A percentile compares a stretch with the other conserved stretches of the same genome.
phyloP scores from a whole-genome alignment of 148 eudicot genomes.

The Rhododendron henanense region DNA sequence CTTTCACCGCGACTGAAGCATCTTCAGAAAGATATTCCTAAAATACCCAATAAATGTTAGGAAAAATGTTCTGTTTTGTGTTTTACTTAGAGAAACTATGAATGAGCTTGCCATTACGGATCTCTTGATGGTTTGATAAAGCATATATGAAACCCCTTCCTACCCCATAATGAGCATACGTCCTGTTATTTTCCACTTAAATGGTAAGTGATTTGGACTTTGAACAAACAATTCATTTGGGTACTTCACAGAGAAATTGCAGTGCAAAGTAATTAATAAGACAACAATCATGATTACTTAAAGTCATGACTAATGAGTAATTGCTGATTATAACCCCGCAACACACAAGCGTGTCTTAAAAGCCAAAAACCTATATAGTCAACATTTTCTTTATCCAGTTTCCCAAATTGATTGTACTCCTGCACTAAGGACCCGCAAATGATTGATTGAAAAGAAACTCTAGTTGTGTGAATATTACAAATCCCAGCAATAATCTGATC shows the following conservation, averaged over 20 bases:
- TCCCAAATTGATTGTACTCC: background rate
- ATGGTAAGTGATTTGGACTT: background rate
- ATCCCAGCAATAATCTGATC: background rate
- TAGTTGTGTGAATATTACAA: background rate
- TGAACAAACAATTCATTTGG: background rate
- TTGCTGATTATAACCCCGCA: background rate
- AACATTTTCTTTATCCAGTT: background rate
- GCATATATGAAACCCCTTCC: background rate
- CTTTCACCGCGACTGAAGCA: constrained; percentile 58
- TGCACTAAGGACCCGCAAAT: background rate
- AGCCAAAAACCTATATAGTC: background rate
- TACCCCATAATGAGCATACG: background rate
- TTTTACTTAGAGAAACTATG: background rate
- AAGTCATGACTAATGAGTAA: background rate
- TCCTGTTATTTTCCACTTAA: background rate
- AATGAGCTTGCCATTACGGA: background rate
- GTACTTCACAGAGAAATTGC: background rate
- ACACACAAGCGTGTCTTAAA: background rate
- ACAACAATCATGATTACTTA: background rate
- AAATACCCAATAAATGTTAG: constrained; percentile 9
- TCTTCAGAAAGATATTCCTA: constrained; percentile 77
- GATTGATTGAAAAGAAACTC: background rate
- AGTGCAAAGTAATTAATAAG: background rate
- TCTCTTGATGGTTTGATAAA: background rate
- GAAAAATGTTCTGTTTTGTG: background rate